Evolutionary conservation across 2,329 filamentous ascomycete genomes (phyloP), one percentile per base, ranked within the genome.

Genomic region (Trichophyton mentagrophytes): DNA sequence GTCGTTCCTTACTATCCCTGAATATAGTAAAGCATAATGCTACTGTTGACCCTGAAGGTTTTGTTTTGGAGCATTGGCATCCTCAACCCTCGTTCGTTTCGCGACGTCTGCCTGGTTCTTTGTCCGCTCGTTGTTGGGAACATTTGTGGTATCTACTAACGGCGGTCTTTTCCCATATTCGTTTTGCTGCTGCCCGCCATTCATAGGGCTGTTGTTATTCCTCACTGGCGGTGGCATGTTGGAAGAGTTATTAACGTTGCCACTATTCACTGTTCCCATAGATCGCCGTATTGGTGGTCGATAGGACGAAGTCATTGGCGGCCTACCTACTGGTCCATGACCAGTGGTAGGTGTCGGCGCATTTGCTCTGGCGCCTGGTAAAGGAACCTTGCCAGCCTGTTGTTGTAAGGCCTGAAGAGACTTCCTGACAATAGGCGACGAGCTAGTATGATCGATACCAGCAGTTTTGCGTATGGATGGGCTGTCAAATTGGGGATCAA

Each of bases 401-500:
- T 62, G 60, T 13, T 57, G 61, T 15, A 64, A 22, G 30, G 61
- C 63, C 11, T 63, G 38, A 36, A 61, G 60, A 17, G 61, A 62
- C 1, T 58, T 61, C 64, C 80, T 82, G 3, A 80, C 81, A 1
- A 96, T 76, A 0, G 90, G 89, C 59, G 86, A 85, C 3, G 88
- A 91, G 58, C 83, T 86, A 22, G 77, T 84, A 69, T 95, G 89
- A 68, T 96, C 90, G 44, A 96, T 82, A 1, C 91, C 91, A 0
- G 88, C 87, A 0, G 92, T 96, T 70, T 92, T 91, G 63, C 89
- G 84, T 69, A 96, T 90, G 0, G 90, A 93, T 0, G 91, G 90
- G 63, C 86, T 89, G 67, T 91, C 87, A 4, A 84, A 80, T 61
- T 85, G 85, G 2, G 87, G 87, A 66, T 91, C 87, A 71, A 91